Conservation (phyloP, 345 rosid genomes). For the Brassica rapa region DNA sequence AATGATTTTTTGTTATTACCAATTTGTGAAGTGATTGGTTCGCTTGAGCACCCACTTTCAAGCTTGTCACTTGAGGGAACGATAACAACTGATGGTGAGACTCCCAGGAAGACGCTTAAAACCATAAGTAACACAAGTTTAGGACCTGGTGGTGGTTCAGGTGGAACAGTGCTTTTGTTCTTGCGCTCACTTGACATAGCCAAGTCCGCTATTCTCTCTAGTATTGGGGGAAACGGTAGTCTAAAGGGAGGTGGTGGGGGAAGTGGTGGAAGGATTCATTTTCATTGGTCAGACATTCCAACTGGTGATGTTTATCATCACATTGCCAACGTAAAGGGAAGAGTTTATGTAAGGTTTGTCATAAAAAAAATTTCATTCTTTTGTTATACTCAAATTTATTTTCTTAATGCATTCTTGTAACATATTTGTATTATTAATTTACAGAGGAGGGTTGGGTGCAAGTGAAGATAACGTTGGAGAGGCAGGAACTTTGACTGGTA, state of each 20-base stretch:
- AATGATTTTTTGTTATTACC: background rate
- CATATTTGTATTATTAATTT: constrained; percentile 8
- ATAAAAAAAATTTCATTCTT: background rate
- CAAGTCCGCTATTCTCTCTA: constrained; percentile 58
- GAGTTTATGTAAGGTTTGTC: constrained; percentile 68
- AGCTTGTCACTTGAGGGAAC: constrained; percentile 78
- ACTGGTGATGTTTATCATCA: constrained; percentile 75
- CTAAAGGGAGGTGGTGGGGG: constrained; percentile 87
- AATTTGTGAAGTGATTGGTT: constrained; percentile 80
- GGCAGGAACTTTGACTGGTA: constrained; percentile 83
- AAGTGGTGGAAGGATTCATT: constrained; percentile 93
- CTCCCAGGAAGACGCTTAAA: constrained; percentile 57
- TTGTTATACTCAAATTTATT: background rate
- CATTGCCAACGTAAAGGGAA: constrained; percentile 78
- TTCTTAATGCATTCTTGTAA: background rate
- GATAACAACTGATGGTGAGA: constrained; percentile 79
- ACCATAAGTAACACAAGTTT: constrained; percentile 43
- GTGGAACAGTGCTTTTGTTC: constrained; percentile 87
- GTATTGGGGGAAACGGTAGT: constrained; percentile 83
- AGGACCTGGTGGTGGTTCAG: constrained; percentile 96
- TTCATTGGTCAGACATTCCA: constrained; percentile 85
- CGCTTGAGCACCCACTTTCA: constrained; percentile 78
- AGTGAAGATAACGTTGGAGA: constrained; percentile 67
- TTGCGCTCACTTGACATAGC: constrained; percentile 56
- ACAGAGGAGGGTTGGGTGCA: constrained; percentile 80